phyloP scores from a whole-genome alignment of 176 grass and related monocot species.

The Cenchrus purpureus region DNA sequence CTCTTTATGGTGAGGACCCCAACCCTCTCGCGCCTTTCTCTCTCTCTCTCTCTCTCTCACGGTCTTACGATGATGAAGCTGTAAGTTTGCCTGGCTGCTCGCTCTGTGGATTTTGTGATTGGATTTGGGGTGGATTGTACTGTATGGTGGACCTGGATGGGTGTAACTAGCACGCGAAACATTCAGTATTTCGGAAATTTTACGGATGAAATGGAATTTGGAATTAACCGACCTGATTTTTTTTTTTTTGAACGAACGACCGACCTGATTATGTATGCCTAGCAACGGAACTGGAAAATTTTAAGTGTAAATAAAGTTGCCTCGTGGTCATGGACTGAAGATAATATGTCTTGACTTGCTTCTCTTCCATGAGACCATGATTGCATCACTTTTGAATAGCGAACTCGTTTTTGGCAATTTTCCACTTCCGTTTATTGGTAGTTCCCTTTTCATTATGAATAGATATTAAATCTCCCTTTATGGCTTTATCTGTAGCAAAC shows the following conservation, averaged over 20 bases:
- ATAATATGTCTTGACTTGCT: background rate
- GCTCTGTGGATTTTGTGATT: background rate
- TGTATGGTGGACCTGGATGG: background rate
- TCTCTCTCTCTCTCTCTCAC: too few species aligned
- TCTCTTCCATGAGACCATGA: background rate
- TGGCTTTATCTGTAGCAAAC: too few species aligned
- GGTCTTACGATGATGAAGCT: background rate
- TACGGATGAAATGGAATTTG: background rate
- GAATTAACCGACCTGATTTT: background rate
- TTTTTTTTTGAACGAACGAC: background rate
- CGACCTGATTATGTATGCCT: background rate
- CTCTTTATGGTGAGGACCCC: slow-evolving; percentile 80
- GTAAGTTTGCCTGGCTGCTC: background rate
- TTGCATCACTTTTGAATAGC: background rate
- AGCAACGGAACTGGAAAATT: background rate
- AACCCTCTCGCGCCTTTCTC: background rate
- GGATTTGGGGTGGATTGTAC: background rate
- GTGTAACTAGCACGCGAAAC: background rate
- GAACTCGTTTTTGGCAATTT: background rate
- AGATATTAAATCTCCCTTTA: background rate
- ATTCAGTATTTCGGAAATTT: background rate
- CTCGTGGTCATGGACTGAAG: background rate
- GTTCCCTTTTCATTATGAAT: background rate
- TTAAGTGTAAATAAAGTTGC: background rate
- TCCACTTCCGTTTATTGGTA: background rate